phyloP scores from a whole-genome alignment of 495 filamentous ascomycete genomes.

The Xanthoparmelia taractica region DNA sequence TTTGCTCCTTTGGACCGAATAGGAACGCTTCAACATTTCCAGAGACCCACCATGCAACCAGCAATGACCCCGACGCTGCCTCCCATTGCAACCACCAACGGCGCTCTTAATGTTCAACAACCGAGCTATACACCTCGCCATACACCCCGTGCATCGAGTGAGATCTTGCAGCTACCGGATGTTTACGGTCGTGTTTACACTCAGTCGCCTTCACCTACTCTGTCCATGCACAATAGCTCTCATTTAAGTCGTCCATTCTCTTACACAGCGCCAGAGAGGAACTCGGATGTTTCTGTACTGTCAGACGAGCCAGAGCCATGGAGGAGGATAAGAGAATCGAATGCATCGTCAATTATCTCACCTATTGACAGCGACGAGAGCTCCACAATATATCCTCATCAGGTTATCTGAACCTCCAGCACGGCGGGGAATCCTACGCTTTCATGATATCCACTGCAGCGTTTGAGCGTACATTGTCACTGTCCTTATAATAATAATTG shows the following conservation, averaged over 20 bases:
- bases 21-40: constrained; percentile 9
- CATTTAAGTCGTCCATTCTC: constrained; percentile 13
- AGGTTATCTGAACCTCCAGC: constrained; percentile 11
- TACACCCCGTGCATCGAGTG: constrained; percentile 13
- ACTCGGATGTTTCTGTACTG: constrained; percentile 6
- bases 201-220: constrained; percentile 10
- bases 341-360: constrained; percentile 13
- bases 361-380: constrained; percentile 10
- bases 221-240: constrained; percentile 14
- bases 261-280: constrained; percentile 11
- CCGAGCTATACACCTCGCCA: background rate
- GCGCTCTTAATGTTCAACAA: background rate
- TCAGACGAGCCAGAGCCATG: constrained; percentile 14
- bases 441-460: constrained; percentile 9
- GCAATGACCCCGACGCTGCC: constrained; percentile 4
- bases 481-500: constrained; percentile 1
- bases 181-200: constrained; percentile 2
- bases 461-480: background rate
- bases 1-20: constrained; percentile 18
- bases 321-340: constrained; percentile 7
- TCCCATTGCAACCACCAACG: background rate
- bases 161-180: constrained; percentile 8
- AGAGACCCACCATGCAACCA: constrained; percentile 3
- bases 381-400: constrained; percentile 19
- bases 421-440: background rate